These are phyloP conservation scores for Rhipidocladum racemiflorum DNA, from an alignment of 176 grass and related monocot species.

Conservation along the genomic window DNA sequence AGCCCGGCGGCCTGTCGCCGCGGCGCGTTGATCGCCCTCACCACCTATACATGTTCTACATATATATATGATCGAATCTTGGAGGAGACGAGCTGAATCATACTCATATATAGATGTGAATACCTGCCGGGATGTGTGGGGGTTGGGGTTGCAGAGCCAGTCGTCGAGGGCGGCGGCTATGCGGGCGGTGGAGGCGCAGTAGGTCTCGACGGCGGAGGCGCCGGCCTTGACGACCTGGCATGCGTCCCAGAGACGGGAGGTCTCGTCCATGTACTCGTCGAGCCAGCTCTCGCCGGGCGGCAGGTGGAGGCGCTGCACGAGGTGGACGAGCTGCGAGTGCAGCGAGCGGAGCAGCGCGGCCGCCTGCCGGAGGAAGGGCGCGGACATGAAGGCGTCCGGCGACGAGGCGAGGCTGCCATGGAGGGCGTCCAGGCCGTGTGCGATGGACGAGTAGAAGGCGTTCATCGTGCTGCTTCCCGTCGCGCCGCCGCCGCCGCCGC, in stretches of 20 bases:
- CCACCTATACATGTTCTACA: not conserved
- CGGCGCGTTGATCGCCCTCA: conserved; percentile 39
- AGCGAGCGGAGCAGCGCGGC: conserved; percentile 41
- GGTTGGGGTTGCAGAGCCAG: conserved; percentile 9
- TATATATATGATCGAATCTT: not conserved
- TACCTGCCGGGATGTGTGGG: conserved; percentile 24
- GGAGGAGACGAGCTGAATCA: not conserved
- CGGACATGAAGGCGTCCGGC: conserved; percentile 39
- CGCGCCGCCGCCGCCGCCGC: too few species aligned
- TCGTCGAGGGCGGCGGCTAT: conserved; percentile 27
- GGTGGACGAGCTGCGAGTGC: conserved; percentile 52
- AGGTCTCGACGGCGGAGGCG: conserved; percentile 47
- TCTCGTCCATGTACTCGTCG: conserved; percentile 87
- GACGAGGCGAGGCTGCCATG: conserved; percentile 16
- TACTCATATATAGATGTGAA: not conserved
- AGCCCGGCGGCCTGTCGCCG: conserved; percentile 47
- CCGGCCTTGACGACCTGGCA: conserved; percentile 56
- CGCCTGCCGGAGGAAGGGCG: conserved; percentile 48
- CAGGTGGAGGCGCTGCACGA: conserved; percentile 62
- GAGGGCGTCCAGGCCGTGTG: conserved; percentile 48
- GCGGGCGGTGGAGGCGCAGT: conserved; percentile 44
- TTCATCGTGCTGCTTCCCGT: not conserved
- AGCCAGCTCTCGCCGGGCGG: conserved; percentile 69
- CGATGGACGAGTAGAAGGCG: conserved; percentile 57
- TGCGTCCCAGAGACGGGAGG: conserved; percentile 61